Evolutionary conservation across 352 stramenopile species (phyloP).

Genomic region (Phytophthora foliorum): DNA sequence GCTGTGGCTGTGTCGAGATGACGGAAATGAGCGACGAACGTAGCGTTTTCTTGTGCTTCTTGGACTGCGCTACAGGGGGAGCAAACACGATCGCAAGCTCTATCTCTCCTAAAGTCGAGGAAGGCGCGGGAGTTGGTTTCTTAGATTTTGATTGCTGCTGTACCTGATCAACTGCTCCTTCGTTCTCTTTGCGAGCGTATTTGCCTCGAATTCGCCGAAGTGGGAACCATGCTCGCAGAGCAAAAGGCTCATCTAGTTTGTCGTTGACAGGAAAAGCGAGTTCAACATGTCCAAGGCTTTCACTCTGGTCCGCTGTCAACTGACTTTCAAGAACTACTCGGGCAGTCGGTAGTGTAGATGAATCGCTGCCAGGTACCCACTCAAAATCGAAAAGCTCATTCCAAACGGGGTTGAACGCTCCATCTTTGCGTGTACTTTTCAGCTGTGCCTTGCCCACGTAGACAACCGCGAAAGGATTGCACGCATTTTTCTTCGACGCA

Average conservation of each 20-base stretch:
- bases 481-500: slow-evolving; percentile 73
- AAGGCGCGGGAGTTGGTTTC: slow-evolving; percentile 8
- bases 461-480: slow-evolving; percentile 77
- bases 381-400: slow-evolving; percentile 87
- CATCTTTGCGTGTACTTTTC: slow-evolving; percentile 78
- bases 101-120: slow-evolving; percentile 48
- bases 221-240: slow-evolving; percentile 61
- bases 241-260: slow-evolving; percentile 41
- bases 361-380: slow-evolving; percentile 37
- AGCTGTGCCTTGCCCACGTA: slow-evolving; percentile 62
- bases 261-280: slow-evolving; percentile 46
- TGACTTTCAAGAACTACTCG: slow-evolving; percentile 74
- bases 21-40: slow-evolving; percentile 63
- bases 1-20: slow-evolving; percentile 45
- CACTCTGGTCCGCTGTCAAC: slow-evolving; percentile 71
- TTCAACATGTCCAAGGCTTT: slow-evolving; percentile 66
- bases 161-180: slow-evolving; percentile 10
- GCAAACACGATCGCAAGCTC: slow-evolving; percentile 64
- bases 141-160: slow-evolving; percentile 18
- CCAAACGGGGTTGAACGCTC: slow-evolving; percentile 70
- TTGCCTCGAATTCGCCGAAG: slow-evolving; percentile 43
- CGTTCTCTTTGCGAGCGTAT: slow-evolving; percentile 33
- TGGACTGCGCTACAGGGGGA: slow-evolving; percentile 27
- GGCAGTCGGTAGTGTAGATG: slow-evolving; percentile 20
- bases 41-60: slow-evolving; percentile 39